Evolutionary conservation across 2,329 filamentous ascomycete genomes (phyloP), one percentile per base, ranked within the genome.

Genomic region (Colletotrichum sp.): DNA sequence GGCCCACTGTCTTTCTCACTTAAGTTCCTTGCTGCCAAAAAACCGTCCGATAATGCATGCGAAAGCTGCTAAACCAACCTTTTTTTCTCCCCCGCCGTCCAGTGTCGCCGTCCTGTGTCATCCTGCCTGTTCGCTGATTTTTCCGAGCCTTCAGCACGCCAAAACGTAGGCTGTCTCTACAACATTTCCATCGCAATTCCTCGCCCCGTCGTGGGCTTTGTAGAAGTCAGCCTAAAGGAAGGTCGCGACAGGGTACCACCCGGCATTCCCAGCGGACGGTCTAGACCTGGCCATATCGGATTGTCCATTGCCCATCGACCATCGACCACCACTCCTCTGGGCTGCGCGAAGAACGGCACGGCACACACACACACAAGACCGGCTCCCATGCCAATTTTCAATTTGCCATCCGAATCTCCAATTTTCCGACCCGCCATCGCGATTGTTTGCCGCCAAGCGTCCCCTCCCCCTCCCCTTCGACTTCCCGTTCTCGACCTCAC

Each of bases 331-430:
- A 28, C 26, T 28, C 26, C 26, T 28, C 26, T 28, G 26, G 26
- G 26, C 26, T 28, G 26, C 26, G 26, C 28, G 28, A 28, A 8
- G 7, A 28, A 28, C 28, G 28, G 28, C 28, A 28, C 28, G 28
- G 28, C 28, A 8, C 57, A 32, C 57, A 44, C 8, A 30, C 49
- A 26, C 52, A 26, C 21, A 32, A 18, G 57, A 3, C 57, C 63
- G 24, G 12, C 30, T 69, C 55, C 67, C 52, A 69, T 69, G 67
- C 67, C 18, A 60, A 13, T 62, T 60, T 69, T 30, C 52, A 69
- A 55, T 69, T 69, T 69, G 55, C 67, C 67, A 69, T 69, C 67
- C 67, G 21, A 62, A 32, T 69, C 67, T 52, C 67, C 67, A 49
- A 32, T 69, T 62, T 68, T 69, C 44, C 57, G 34, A 39, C 57